A percentile compares a stretch with the other conserved stretches of the same genome.
Evolutionary conservation across 2,329 filamentous ascomycete genomes (phyloP).

Genomic region (Sphaerulina musiva): DNA sequence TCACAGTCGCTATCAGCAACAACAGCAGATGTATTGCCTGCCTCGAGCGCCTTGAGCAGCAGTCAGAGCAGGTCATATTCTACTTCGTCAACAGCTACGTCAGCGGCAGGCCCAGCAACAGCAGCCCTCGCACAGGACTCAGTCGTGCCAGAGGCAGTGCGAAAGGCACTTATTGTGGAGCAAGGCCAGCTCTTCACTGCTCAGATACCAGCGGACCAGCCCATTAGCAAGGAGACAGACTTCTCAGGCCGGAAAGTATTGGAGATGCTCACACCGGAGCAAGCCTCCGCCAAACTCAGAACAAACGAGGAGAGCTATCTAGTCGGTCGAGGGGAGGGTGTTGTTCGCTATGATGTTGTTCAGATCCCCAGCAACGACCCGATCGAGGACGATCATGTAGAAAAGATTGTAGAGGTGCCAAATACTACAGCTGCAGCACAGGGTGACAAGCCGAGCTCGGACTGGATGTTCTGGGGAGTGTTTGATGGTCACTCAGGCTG

Average conservation of each 20-base stretch:
- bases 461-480: slow-evolving; percentile 99
- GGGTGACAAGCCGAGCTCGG: slow-evolving; percentile 55
- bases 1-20: slow-evolving; percentile 11
- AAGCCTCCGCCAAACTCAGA: slow-evolving; percentile 82
- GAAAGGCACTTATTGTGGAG: slow-evolving; percentile 73
- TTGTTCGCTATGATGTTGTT: slow-evolving; percentile 88
- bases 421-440: slow-evolving; percentile 51
- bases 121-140: slow-evolving; percentile 29
- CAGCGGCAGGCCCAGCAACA: slow-evolving; percentile 11
- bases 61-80: slow-evolving; percentile 33
- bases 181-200: slow-evolving; percentile 86
- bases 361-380: slow-evolving; percentile 95
- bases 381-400: slow-evolving; percentile 96
- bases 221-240: slow-evolving; percentile 81
- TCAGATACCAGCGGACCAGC: slow-evolving; percentile 75
- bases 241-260: slow-evolving; percentile 78
- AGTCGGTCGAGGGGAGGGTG: slow-evolving; percentile 81
- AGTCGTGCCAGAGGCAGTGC: slow-evolving; percentile 49
- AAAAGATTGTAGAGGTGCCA: slow-evolving; percentile 92
- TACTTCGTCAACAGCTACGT: slow-evolving; percentile 16
- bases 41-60: slow-evolving; percentile 16
- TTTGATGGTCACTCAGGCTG: slow-evolving; percentile 97
- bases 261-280: slow-evolving; percentile 93
- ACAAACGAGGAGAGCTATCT: slow-evolving; percentile 87
- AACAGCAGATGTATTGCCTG: slow-evolving; percentile 15